A percentile compares a stretch with the other conserved stretches of the same genome.
These are phyloP conservation scores for Pythium dissotocum DNA, from an alignment of 352 stramenopile species.

Conservation along the genomic window DNA sequence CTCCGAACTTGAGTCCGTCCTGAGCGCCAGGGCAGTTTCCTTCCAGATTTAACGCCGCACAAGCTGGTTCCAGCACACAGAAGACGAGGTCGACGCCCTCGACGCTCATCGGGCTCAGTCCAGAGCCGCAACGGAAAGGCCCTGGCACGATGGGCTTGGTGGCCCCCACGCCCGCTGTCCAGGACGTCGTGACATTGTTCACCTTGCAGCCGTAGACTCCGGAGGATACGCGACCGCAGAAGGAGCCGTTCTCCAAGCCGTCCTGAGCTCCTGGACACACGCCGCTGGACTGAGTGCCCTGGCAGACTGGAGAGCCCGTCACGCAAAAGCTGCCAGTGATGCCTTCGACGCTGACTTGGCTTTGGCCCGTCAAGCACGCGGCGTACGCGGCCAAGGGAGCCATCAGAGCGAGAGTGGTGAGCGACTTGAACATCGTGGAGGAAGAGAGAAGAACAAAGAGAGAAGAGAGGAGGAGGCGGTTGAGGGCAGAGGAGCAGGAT, in stretches of 20 bases:
- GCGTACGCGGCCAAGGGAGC: background rate
- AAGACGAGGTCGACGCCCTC: conserved; percentile 9
- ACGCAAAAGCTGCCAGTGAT: background rate
- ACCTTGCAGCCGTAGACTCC: conserved; percentile 6
- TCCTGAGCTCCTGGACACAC: background rate
- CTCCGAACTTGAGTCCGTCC: background rate
- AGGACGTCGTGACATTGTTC: background rate
- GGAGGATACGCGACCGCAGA: background rate
- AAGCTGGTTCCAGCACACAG: background rate
- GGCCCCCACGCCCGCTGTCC: background rate
- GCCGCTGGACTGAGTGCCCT: background rate
- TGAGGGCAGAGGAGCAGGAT: background rate
- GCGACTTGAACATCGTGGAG: conserved; percentile 1
- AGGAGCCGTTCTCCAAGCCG: background rate
- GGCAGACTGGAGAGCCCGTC: background rate
- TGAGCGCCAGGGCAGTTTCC: conserved; percentile 2
- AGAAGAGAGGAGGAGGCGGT: background rate
- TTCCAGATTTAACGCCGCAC: background rate
- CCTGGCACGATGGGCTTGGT: background rate
- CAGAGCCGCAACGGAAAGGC: background rate
- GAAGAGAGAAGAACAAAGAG: background rate
- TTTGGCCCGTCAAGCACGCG: background rate
- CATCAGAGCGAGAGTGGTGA: background rate
- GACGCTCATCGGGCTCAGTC: conserved; percentile 13
- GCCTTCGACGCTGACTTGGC: background rate